These are phyloP conservation scores for Trypanosoma platydactyli DNA, from an alignment of 208 protist species.

Conservation along the genomic window DNA sequence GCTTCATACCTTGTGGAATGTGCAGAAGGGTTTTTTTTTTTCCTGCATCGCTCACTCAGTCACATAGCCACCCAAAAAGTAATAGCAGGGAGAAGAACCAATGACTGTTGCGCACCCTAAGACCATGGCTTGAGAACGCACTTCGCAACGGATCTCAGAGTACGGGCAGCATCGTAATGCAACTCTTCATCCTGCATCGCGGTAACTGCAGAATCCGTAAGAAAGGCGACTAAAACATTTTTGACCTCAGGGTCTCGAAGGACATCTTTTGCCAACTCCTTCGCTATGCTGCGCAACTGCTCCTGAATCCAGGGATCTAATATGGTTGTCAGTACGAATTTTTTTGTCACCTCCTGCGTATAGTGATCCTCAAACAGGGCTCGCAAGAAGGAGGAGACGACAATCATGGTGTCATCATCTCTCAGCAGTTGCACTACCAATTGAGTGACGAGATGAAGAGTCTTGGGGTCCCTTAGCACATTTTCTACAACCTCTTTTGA, in stretches of 20 bases:
- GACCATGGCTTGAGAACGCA: conserved; percentile 56
- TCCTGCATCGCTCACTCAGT: too few species aligned
- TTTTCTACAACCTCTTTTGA: conserved; percentile 82
- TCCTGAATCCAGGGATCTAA: conserved; percentile 86
- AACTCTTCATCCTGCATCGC: conserved; percentile 61
- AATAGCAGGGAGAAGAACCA: conserved; percentile 1
- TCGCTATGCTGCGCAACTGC: conserved; percentile 75
- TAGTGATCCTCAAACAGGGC: conserved; percentile 90
- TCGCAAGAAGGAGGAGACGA: conserved; percentile 79
- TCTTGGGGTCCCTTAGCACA: conserved; percentile 69
- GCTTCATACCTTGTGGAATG: too few species aligned
- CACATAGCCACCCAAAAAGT: conserved; percentile 5
- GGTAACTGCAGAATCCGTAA: conserved; percentile 51
- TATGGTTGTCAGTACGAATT: conserved; percentile 85
- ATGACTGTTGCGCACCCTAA: conserved; percentile 6
- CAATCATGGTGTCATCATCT: conserved; percentile 77
- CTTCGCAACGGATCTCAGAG: conserved; percentile 49
- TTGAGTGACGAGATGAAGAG: conserved; percentile 60
- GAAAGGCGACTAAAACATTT: conserved; percentile 51
- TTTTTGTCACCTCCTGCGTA: conserved; percentile 90
- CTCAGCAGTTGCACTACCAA: conserved; percentile 65
- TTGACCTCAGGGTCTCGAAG: conserved; percentile 58
- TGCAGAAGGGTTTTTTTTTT: too few species aligned
- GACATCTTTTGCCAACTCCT: conserved; percentile 66
- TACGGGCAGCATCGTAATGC: conserved; percentile 57